Conservation (phyloP, 495 filamentous ascomycete species). For the Aspergillus wentii region DNA sequence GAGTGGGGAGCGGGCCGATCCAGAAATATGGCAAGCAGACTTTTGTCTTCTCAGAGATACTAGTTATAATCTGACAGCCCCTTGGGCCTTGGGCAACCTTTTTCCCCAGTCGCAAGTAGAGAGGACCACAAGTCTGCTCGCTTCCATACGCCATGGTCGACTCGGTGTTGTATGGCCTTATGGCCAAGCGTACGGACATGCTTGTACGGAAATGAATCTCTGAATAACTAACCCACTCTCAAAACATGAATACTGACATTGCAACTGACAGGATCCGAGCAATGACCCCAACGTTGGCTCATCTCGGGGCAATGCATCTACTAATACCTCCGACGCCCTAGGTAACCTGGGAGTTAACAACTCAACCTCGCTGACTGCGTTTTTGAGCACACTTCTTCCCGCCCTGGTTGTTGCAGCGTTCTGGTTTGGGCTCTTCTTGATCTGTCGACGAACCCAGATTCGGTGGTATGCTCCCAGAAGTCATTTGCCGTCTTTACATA, state of each 20-base stretch:
- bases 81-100: too few species aligned
- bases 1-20: too few species aligned
- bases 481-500: constrained; percentile 66
- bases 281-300: constrained; percentile 42
- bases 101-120: too few species aligned
- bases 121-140: too few species aligned
- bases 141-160: too few species aligned
- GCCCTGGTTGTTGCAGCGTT: constrained; percentile 60
- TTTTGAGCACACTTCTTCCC: constrained; percentile 69
- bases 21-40: too few species aligned
- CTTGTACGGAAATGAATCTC: too few species aligned
- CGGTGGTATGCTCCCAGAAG: constrained; percentile 81
- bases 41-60: too few species aligned
- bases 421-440: constrained; percentile 67
- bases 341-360: constrained; percentile 22
- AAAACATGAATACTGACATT: constrained; percentile 1
- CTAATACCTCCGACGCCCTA: constrained; percentile 30
- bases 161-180: too few species aligned
- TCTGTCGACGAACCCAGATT: constrained; percentile 64
- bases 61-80: too few species aligned
- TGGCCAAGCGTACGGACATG: too few species aligned
- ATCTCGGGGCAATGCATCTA: constrained; percentile 35
- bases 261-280: constrained; percentile 24
- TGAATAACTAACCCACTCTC: too few species aligned
- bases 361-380: constrained; percentile 42